Base-by-base conservation (phyloP, 257 asterid species). In the Jacaranda copaia region DNA sequence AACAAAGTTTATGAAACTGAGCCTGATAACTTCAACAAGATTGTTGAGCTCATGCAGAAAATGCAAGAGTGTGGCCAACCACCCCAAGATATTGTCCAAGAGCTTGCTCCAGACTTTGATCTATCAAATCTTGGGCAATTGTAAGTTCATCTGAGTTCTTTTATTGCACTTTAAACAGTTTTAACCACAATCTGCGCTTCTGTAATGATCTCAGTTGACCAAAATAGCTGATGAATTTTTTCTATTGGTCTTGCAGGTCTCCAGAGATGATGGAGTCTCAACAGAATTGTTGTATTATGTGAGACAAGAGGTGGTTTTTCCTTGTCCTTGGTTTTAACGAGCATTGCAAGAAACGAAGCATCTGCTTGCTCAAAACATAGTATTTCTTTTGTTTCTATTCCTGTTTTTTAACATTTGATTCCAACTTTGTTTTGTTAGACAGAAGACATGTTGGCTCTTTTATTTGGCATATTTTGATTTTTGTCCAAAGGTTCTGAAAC, bases 51-150 rank as follows among this genome's bases (percentile, higher is more conserved):
- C 68, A 96, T 96, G 97, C 98, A 96, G 91, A 96, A 96, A 83
- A 96, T 96, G 98, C 97, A 96, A 85, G 98, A 92, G 67, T 96
- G 98, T 82, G 98, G 99, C 51, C 99, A 93, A 84, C 99, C 98
- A 4, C 98, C 98, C 4, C 88, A 86, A 57, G 99, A 96, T 72
- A 93, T 96, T 36, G 96, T 96, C 66, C 90, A 85, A 77, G 97
- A 93, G 89, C 88, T 96, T n/a, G 92, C 94, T 71, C 98, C 99
- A 7, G 99, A 88, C 25, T 89, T 92, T 46, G 97, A 93, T 83
- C 68, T 96, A 42, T 90, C 97, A 38, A 85, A 40, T 78, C 85
- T 93, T 52, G 97, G 97, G 74, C 97, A 90, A 60, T 62, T 93
- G 97, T 96, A 80, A 93, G 98, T 84, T 49, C 39, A 38, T 77